These are phyloP conservation scores for Penicillium sp. DNA, from an alignment of 2,329 filamentous ascomycete species.

Conservation along the genomic window DNA sequence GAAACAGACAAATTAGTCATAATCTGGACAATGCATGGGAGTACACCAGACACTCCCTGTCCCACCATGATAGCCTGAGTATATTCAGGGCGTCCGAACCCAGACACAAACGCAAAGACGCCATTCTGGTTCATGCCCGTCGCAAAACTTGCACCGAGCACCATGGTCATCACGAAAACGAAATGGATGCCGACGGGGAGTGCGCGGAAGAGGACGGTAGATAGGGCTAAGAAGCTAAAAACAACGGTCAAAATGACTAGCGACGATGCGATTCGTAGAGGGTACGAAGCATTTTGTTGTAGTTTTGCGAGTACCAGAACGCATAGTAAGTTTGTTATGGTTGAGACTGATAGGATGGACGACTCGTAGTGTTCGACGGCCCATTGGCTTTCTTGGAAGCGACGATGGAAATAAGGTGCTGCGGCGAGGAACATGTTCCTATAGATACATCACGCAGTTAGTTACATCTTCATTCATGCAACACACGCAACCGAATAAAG, in stretches of 20 bases:
- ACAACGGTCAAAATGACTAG: conserved; percentile 72
- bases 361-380: conserved; percentile 83
- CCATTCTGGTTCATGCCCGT: conserved; percentile 90
- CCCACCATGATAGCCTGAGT: conserved; percentile 96
- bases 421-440: conserved; percentile 99
- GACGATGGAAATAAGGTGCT: conserved; percentile 83
- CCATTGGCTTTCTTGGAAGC: conserved; percentile 68
- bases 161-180: conserved; percentile 75
- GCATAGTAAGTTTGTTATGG: conserved; percentile 71
- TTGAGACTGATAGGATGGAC: conserved; percentile 81
- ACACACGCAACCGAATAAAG: neutral
- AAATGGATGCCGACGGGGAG: conserved; percentile 67
- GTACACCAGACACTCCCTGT: conserved; percentile 84
- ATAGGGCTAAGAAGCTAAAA: conserved; percentile 75
- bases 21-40: conserved; percentile 85
- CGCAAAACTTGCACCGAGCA: conserved; percentile 72
- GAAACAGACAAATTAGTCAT: conserved; percentile 69
- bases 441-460: neutral
- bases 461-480: neutral
- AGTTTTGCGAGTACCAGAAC: conserved; percentile 75
- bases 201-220: conserved; percentile 65
- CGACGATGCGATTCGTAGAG: conserved; percentile 74
- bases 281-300: conserved; percentile 80
- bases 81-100: conserved; percentile 82
- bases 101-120: conserved; percentile 82